phyloP scores from a whole-genome alignment of 2,329 filamentous ascomycete species.

The Fonsecaea monophora region DNA sequence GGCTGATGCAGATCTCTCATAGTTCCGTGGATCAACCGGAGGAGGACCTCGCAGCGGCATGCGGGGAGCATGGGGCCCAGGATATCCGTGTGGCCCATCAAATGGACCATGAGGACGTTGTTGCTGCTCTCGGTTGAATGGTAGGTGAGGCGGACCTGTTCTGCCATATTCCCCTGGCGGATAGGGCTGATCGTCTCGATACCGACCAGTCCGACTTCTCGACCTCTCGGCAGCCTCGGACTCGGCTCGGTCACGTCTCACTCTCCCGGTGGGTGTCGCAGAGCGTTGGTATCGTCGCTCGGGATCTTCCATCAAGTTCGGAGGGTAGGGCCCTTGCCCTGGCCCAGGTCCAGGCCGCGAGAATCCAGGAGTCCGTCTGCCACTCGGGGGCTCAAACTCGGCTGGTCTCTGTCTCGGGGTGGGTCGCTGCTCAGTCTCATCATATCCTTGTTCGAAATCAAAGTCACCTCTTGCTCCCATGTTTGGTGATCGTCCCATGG shows the following conservation, averaged over 20 bases:
- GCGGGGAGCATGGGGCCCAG: constrained; percentile 16
- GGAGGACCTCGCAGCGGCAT: constrained; percentile 27
- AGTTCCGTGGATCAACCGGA: constrained; percentile 31
- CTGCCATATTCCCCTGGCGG: constrained; percentile 22
- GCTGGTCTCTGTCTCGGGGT: constrained; percentile 24
- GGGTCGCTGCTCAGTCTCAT: constrained; percentile 18
- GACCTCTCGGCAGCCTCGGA: constrained; percentile 62
- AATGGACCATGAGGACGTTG: constrained; percentile 23
- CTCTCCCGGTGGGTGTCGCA: constrained; percentile 41
- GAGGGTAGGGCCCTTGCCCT: constrained; percentile 5
- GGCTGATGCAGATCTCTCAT: constrained; percentile 49
- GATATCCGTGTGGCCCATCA: constrained; percentile 23
- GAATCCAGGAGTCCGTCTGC: constrained; percentile 26
- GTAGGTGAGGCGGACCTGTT: constrained; percentile 16
- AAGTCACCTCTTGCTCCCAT: constrained; percentile 12
- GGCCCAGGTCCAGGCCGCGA: constrained; percentile 10
- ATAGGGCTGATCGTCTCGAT: constrained; percentile 55
- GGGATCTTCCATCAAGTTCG: constrained; percentile 26
- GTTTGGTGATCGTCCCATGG: constrained; percentile 24
- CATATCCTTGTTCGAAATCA: constrained; percentile 24
- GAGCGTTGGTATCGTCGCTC: constrained; percentile 32
- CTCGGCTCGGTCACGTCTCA: constrained; percentile 59
- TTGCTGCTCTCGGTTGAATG: constrained; percentile 20
- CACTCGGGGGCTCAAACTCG: constrained; percentile 27
- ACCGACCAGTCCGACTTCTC: constrained; percentile 58